phyloP scores from a whole-genome alignment of 768 basidiomycete genomes.

The Mycena metata region DNA sequence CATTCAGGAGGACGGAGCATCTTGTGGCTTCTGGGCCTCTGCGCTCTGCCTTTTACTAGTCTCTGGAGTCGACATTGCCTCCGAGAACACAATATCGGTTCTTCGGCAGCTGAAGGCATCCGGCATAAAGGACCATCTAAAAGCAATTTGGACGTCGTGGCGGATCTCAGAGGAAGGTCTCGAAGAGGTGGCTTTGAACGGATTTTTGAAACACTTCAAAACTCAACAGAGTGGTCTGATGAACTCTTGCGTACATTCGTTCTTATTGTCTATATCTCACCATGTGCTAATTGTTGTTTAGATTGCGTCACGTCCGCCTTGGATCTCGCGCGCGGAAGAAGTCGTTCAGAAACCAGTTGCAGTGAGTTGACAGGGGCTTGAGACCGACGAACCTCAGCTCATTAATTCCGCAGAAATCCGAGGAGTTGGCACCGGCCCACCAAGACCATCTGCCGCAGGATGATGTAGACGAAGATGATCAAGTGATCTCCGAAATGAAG shows the following conservation, averaged over 20 bases:
- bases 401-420: background rate
- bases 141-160: slow-evolving; percentile 16
- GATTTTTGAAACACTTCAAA: background rate
- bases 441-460: no score
- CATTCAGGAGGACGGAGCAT: background rate
- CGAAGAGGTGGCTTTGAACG: slow-evolving; percentile 5
- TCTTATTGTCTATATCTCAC: background rate
- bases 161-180: slow-evolving; percentile 7
- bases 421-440: no score
- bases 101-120: background rate
- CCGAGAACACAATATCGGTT: background rate
- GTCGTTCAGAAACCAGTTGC: background rate
- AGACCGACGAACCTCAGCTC: no score
- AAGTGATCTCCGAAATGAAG: background rate
- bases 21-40: slow-evolving; percentile 6
- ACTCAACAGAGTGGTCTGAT: background rate
- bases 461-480: no score
- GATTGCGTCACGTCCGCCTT: slow-evolving; percentile 5
- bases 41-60: background rate
- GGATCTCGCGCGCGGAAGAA: slow-evolving; percentile 10
- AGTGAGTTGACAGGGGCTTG: no score
- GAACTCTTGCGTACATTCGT: slow-evolving; percentile 4
- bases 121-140: background rate
- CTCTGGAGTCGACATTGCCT: background rate
- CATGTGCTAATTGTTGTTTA: background rate